A percentile compares a stretch with the other conserved stretches of the same genome.
Conservation (phyloP, 1,284 basidiomycete species). For the Xanthoconium separans region DNA sequence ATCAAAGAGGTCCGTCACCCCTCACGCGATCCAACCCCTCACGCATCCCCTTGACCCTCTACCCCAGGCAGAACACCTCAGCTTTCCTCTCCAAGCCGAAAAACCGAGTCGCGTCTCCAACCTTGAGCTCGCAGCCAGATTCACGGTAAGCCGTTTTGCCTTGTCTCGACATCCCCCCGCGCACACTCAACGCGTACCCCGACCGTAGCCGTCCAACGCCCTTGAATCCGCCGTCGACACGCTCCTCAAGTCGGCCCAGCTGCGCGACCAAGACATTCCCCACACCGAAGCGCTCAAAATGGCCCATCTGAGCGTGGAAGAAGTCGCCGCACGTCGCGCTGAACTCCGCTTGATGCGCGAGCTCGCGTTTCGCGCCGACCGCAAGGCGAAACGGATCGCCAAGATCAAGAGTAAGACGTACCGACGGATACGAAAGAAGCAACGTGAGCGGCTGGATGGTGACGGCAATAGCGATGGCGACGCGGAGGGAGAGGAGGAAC, state of each 20-base stretch:
- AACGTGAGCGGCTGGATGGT: slow-evolving; percentile 55
- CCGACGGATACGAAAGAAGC: slow-evolving; percentile 82
- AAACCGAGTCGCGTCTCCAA: slow-evolving; percentile 63
- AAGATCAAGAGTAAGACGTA: slow-evolving; percentile 98
- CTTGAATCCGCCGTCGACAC: slow-evolving; percentile 78
- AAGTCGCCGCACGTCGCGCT: slow-evolving; percentile 76
- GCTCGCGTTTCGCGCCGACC: slow-evolving; percentile 91
- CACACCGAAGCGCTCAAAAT: slow-evolving; percentile 81
- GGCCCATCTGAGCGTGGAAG: slow-evolving; percentile 80
- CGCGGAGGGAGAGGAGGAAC: slow-evolving; percentile 38
- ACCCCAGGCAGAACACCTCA: slow-evolving; percentile 81
- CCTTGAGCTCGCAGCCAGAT: slow-evolving; percentile 76
- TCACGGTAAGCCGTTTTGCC: slow-evolving; percentile 53
- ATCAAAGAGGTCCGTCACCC: slow-evolving; percentile 65
- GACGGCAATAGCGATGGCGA: slow-evolving; percentile 43
- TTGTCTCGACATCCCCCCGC: background rate
- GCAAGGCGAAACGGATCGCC: slow-evolving; percentile 85
- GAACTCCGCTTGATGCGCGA: slow-evolving; percentile 90
- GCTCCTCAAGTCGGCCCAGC: slow-evolving; percentile 74
- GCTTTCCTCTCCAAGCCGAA: slow-evolving; percentile 84
- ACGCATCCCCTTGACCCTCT: background rate
- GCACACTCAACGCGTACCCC: background rate
- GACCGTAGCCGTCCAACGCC: slow-evolving; percentile 49
- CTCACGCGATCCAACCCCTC: too few species aligned
- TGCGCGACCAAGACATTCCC: slow-evolving; percentile 76